Percentiles rank a stretch among this genome's conserved stretches.
These are phyloP conservation scores for Penicillium psychrofluorescens DNA, from an alignment of 495 filamentous ascomycete species.

Conservation along the genomic window DNA sequence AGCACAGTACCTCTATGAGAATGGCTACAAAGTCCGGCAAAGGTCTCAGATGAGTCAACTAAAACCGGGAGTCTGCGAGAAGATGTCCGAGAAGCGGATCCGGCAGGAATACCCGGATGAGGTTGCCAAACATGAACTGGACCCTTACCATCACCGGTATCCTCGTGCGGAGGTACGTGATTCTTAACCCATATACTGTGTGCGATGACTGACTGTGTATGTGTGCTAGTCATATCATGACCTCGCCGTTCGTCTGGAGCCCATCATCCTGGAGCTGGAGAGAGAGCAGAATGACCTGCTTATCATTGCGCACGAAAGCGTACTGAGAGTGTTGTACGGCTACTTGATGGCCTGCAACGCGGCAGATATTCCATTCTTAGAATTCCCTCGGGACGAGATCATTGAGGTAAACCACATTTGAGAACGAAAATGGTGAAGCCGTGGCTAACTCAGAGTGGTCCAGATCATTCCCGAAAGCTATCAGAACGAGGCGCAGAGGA, in stretches of 20 bases:
- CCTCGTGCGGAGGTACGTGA: constrained; percentile 76
- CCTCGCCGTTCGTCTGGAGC: constrained; percentile 93
- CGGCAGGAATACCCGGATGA: constrained; percentile 78
- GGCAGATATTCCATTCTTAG: constrained; percentile 86
- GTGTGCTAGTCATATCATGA: constrained; percentile 84
- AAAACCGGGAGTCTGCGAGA: constrained; percentile 93
- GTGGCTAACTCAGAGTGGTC: constrained; percentile 8
- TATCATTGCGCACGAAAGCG: constrained; percentile 96
- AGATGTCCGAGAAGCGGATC: constrained; percentile 76
- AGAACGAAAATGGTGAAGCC: constrained; percentile 3
- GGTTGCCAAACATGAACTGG: constrained; percentile 82
- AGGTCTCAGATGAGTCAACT: constrained; percentile 93
- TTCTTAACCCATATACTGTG: background rate
- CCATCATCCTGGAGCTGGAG: constrained; percentile 96
- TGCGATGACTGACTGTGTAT: too few relatives aligned
- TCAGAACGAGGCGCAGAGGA: constrained; percentile 86
- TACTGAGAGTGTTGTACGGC: constrained; percentile 90
- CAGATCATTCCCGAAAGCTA: constrained; percentile 95
- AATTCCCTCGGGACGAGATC: constrained; percentile 94
- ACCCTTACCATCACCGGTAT: constrained; percentile 97
- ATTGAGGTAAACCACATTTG: constrained; percentile 58
- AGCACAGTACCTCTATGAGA: constrained; percentile 65
- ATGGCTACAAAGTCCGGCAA: constrained; percentile 80
- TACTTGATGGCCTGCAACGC: constrained; percentile 99
- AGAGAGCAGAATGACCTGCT: constrained; percentile 94